Conservation (phyloP, 331 rosid species). For the Quercus tomentella region DNA sequence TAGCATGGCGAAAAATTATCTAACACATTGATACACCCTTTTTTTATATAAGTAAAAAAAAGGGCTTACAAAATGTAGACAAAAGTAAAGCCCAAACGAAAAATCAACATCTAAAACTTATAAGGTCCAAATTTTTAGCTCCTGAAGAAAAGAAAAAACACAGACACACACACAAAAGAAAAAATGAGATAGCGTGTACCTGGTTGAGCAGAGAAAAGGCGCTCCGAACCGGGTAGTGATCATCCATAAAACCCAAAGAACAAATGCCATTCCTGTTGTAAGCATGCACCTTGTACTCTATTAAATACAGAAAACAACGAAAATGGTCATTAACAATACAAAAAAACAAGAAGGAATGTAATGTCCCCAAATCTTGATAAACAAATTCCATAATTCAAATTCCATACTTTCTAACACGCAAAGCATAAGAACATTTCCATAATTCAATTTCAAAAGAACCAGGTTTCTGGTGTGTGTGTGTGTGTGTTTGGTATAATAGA, state of each 20-base stretch:
- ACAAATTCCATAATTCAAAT: background rate
- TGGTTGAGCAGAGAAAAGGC: slow-evolving; percentile 86
- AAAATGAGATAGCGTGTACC: slow-evolving; percentile 32
- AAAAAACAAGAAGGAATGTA: too few relatives aligned
- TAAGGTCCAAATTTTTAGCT: background rate
- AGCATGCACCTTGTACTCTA: slow-evolving; percentile 91
- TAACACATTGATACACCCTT: too few relatives aligned
- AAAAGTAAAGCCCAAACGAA: too few relatives aligned
- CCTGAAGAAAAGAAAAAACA: background rate
- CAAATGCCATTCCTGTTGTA: slow-evolving; percentile 92
- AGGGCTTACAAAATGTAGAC: too few relatives aligned
- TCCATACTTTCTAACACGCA: background rate
- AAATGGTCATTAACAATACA: background rate
- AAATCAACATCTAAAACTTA: too few relatives aligned
- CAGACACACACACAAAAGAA: background rate
- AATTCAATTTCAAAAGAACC: background rate
- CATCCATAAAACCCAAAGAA: slow-evolving; percentile 95
- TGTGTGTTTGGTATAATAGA: background rate
- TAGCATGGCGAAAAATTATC: background rate
- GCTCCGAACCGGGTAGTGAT: slow-evolving; percentile 91
- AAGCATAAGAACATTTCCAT: background rate
- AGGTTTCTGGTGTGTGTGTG: too few relatives aligned
- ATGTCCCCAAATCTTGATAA: background rate
- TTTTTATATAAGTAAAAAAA: too few relatives aligned
- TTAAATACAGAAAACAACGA: slow-evolving; percentile 8